Evolutionary conservation across 768 basidiomycete species (phyloP), one percentile per base, ranked within the genome.

Genomic region (Rhizopogon rudus): DNA sequence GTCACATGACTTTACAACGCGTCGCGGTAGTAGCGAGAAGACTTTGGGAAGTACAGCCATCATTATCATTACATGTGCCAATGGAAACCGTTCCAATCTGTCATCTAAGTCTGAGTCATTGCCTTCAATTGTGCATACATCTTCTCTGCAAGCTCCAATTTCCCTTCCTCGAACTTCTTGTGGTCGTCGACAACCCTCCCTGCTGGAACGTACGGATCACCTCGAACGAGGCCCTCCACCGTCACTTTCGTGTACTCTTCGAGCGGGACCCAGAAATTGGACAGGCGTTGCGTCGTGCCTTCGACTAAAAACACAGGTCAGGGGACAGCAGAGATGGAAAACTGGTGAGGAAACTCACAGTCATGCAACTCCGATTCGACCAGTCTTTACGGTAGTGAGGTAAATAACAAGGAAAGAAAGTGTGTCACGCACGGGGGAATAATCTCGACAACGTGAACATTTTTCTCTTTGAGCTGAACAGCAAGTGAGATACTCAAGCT

Each of bases 311-410:
- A 77, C 77, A 20, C 31, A 44, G 83, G 79, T 81, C 80, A 84
- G 46, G 75, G 64, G 51, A 40, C 37, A 29, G 14, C 39, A 29
- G 3, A 13, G 13, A 51, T 3, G 5, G 10, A 45, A 52, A 52
- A 3, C 8, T 6, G 3, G 1, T 12, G 8, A 45, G n/a, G 22
- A 39, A 3, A 62, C 76, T 60, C 60, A 81, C 82, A 72, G 58
- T 83, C 82, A 60, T 86, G 82, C 31, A 84, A 68, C 60, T 84
- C 83, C 3, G 81, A 83, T 66, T 84, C 83, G 8, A 82, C 80
- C 8, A 84, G 71, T 10, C 81, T 83, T 52, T 9, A 25, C n/a
- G 41, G 14, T 43, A 17, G 41, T 28, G 44, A 51, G 37, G 44
- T 10, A 31, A 41, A 22, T 25, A 16, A 43, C 31, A 9, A 52